Base-by-base conservation (phyloP, 2,329 filamentous ascomycete genomes). In the Aspergillus sp. region DNA sequence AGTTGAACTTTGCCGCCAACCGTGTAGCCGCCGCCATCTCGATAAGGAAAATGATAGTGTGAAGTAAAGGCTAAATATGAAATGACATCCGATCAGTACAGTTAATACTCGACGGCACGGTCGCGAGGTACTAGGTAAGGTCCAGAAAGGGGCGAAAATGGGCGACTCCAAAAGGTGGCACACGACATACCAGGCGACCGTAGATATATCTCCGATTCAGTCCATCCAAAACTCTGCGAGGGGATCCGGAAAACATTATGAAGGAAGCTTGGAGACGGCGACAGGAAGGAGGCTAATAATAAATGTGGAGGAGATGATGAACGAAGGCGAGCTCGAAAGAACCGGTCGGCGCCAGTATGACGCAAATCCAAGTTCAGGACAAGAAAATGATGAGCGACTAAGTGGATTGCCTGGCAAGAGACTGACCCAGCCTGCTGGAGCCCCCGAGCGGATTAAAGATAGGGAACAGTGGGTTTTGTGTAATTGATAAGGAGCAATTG, bases 11-110 rank as follows among this genome's bases (percentile, higher is more conserved):
- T 71, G 91, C 86, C 50, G 89, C 89, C 59, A 99, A 82, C 67
- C 95, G 86, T 68, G 90, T 91, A 65, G 94, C 86, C 77, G 96
- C 88, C 61, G 88, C 88, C 88, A 98, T 91, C 80, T 99, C 91
- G 79, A 97, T 85, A 49, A 97, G 77, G 76, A 97, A 91, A 66
- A 97, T 86, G 72, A 96, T 83, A 62, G 88, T 84, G 81, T 98
- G 93, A 61, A 98, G 82, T 59, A 98, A 83, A 72, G 95, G 94
- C 95, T 98, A 77, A 67, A 68, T 15, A 53, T 25, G 52, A 50
- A 31, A 59, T 63, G 31, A 60, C 51, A 23, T 31, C 9, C 15
- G 34, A 55, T 65, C 51, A 65, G 62, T 53, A 47, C 30, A 54
- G 17, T 31, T 30, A 41, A 41, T 5, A 38, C 25, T 48, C 15